Evolutionary conservation across 2,329 filamentous ascomycete genomes (phyloP).

Genomic region (Aspergillus sergii): DNA sequence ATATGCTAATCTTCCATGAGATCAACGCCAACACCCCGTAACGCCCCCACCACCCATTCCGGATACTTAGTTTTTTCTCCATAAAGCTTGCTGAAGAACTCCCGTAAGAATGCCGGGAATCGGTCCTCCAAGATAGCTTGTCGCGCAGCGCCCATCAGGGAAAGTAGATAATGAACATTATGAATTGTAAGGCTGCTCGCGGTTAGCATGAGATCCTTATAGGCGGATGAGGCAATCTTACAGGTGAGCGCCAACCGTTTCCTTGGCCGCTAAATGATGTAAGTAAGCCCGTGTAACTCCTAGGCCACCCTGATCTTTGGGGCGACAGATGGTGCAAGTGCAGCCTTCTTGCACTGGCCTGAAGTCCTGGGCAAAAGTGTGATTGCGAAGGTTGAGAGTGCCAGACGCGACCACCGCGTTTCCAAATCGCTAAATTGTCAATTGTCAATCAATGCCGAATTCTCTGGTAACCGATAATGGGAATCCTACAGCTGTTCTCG

Average conservation of each 20-base stretch:
- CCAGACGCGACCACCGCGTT: constrained; percentile 85
- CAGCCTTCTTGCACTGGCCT: constrained; percentile 81
- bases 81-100: constrained; percentile 79
- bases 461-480: not conserved
- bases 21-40: constrained; percentile 79
- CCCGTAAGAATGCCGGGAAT: constrained; percentile 75
- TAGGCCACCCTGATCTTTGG: constrained; percentile 67
- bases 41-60: constrained; percentile 78
- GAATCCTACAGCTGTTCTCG: constrained; percentile 72
- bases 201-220: constrained; percentile 13
- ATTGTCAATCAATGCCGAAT: constrained; percentile 5
- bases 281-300: constrained; percentile 87
- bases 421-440: constrained; percentile 68
- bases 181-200: constrained; percentile 78
- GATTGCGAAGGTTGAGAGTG: constrained; percentile 80
- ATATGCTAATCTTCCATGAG: constrained; percentile 49
- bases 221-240: constrained; percentile 29
- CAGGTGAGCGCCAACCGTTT: constrained; percentile 85
- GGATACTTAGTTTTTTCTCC: constrained; percentile 69
- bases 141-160: constrained; percentile 75
- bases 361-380: constrained; percentile 77
- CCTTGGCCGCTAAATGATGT: constrained; percentile 88
- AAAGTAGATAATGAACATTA: constrained; percentile 90
- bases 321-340: constrained; percentile 74
- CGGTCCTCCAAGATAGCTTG: constrained; percentile 78